phyloP scores from a whole-genome alignment of 169 alveolate genomes.

The Plasmodium reichenowi region DNA sequence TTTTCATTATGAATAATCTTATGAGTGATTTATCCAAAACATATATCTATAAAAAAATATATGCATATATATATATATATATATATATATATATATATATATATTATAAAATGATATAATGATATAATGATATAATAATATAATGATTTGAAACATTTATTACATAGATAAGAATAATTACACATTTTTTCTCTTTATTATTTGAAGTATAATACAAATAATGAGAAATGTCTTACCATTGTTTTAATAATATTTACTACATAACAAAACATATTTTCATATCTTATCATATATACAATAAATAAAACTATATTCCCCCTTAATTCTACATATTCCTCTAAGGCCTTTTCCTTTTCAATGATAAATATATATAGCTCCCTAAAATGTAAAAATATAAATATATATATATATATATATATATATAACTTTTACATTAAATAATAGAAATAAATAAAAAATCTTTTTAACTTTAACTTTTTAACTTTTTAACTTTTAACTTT shows the following conservation, averaged over 20 bases:
- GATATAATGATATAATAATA: background rate
- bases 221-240: slow-evolving; percentile 45
- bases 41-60: slow-evolving; percentile 20
- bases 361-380: slow-evolving; percentile 68
- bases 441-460: background rate
- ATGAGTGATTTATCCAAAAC: slow-evolving; percentile 79
- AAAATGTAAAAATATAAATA: background rate
- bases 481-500: no score
- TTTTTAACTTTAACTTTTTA: no score
- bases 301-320: slow-evolving; percentile 53
- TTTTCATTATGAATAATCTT: slow-evolving; percentile 79
- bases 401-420: background rate
- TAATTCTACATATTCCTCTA: slow-evolving; percentile 51
- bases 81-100: background rate
- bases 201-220: background rate
- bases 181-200: background rate
- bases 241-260: slow-evolving; percentile 44
- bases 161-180: background rate
- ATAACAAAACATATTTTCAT: slow-evolving; percentile 72
- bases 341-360: slow-evolving; percentile 63
- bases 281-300: slow-evolving; percentile 53
- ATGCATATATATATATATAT: background rate
- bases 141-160: no score
- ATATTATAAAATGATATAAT: background rate
- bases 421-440: background rate